Evolutionary conservation across 768 basidiomycete species (phyloP).

Genomic region (Lactifluus hygrophoroides): DNA sequence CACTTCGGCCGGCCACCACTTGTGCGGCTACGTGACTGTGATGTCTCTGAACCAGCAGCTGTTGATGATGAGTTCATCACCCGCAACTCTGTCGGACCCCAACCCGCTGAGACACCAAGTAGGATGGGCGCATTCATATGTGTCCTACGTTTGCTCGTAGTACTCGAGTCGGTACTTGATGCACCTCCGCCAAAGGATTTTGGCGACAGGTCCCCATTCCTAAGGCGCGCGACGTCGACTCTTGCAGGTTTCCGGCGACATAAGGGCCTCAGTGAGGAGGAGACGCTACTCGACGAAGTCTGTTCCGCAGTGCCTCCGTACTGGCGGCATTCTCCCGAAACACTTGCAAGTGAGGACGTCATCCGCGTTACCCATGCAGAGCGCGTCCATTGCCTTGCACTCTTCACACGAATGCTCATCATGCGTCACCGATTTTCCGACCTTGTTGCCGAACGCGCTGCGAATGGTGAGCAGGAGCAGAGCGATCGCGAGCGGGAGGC

Average conservation of each 20-base stretch:
- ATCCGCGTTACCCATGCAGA: conserved; percentile 86
- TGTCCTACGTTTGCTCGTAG: conserved; percentile 70
- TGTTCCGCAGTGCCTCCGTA: conserved; percentile 58
- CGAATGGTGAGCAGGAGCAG: conserved; percentile 42
- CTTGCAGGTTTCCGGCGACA: conserved; percentile 54
- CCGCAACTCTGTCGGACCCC: conserved; percentile 52
- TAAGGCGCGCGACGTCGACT: conserved; percentile 59
- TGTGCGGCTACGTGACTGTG: conserved; percentile 81
- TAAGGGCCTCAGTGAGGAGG: conserved; percentile 70
- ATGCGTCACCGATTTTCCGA: conserved; percentile 82
- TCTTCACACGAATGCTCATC: conserved; percentile 80
- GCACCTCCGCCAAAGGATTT: conserved; percentile 58
- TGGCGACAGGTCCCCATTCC: conserved; percentile 67
- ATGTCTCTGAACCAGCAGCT: conserved; percentile 77
- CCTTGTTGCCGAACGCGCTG: conserved; percentile 60
- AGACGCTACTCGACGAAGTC: conserved; percentile 73
- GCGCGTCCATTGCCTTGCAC: conserved; percentile 78
- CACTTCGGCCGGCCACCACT: conserved; percentile 87
- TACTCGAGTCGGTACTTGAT: conserved; percentile 83
- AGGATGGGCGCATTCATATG: conserved; percentile 77
- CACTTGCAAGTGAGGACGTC: conserved; percentile 75
- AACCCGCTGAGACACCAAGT: conserved; percentile 64
- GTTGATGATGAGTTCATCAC: conserved; percentile 90
- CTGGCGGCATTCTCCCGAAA: conserved; percentile 77
- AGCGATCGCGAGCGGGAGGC: conserved; percentile 69